Evolutionary conservation across 768 basidiomycete genomes (phyloP), one percentile per base, ranked within the genome.

Genomic region (Cyclocybe aegerita): DNA sequence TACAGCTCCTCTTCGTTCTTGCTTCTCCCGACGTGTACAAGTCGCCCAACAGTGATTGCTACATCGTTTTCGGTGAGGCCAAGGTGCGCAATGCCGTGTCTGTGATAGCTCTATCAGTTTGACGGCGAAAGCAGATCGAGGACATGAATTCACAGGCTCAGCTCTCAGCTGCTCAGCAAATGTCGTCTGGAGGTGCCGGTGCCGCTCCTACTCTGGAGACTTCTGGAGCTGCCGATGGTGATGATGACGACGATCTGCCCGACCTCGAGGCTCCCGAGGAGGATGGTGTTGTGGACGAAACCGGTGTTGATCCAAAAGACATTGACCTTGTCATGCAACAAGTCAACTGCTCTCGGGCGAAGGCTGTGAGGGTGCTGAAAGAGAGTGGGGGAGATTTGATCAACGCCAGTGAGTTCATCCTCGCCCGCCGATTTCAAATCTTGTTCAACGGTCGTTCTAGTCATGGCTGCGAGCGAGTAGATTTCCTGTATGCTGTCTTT

Each of bases 51-150:
- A 93, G 92, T 66, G 97, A 99, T 73, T 93, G 90, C 72, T 98
- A 99, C 80, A 93, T 99, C 67, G 94, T 99, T 56, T 99, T 98
- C 62, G 97, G 97, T 57, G 97, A 98, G 78, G 95, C 91, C 48
- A 93, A 93, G 83, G 88, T 88, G 36, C 35, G 2, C 34, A n/a
- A 30, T 39, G 29, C 46, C 15, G 17, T 4, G 11, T 16, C 34
- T 41, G 34, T 32, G 14, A 30, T 5, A 48, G 4, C 32, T 39
- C 17, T 9, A 32, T 42, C 43, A 32, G 11, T 45, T 10, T 40
- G 11, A 30, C 32, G 40, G 3, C 14, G 46, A 9, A 44, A 34
- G 5, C 55, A 90, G 88, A 85, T 91, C 58, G 92, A 94, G 73
- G 91, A 93, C 62, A 86, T 90, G 82, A 91, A 86, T 72, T 78